These are phyloP conservation scores for Cryphonectria radicalis DNA, from an alignment of 2,329 filamentous ascomycete species.

Conservation along the genomic window DNA sequence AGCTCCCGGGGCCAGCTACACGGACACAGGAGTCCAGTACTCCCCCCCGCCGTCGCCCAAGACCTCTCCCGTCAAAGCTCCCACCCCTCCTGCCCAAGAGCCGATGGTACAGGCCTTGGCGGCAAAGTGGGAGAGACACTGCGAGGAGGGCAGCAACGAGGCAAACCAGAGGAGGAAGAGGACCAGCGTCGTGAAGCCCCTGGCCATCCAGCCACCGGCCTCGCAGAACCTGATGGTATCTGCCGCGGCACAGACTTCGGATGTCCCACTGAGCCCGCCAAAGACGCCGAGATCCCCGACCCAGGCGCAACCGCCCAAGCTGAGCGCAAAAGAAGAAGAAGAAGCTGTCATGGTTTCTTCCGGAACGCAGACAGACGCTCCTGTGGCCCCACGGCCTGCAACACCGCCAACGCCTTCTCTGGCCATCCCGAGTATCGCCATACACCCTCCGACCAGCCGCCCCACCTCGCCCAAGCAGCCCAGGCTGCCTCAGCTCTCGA, in stretches of 20 bases:
- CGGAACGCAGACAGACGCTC: slow-evolving; percentile 66
- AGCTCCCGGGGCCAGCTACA: slow-evolving; percentile 59
- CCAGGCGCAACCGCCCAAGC: slow-evolving; percentile 40
- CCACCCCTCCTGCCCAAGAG: slow-evolving; percentile 47
- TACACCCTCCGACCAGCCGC: slow-evolving; percentile 84
- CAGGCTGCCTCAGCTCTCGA: slow-evolving; percentile 78
- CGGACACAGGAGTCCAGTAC: slow-evolving; percentile 78
- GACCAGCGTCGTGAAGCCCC: slow-evolving; percentile 57
- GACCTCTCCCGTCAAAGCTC: slow-evolving; percentile 44
- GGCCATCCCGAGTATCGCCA: slow-evolving; percentile 82
- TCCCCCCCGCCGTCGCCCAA: slow-evolving; percentile 80
- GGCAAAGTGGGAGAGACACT: slow-evolving; percentile 43
- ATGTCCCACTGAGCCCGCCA: slow-evolving; percentile 66
- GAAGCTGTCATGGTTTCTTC: slow-evolving; percentile 53
- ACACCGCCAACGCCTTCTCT: slow-evolving; percentile 45
- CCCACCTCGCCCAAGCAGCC: slow-evolving; percentile 79
- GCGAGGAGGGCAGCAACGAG: slow-evolving; percentile 59
- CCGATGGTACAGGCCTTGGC: slow-evolving; percentile 39
- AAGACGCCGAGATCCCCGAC: slow-evolving; percentile 63
- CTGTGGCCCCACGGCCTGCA: slow-evolving; percentile 36
- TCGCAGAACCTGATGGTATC: slow-evolving; percentile 63
- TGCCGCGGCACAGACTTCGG: slow-evolving; percentile 64
- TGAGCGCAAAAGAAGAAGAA: neutral
- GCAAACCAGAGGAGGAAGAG: slow-evolving; percentile 76
- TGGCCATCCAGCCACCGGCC: slow-evolving; percentile 50